Base-by-base conservation (phyloP, 345 rosid genomes). In the Citrus reticulata region DNA sequence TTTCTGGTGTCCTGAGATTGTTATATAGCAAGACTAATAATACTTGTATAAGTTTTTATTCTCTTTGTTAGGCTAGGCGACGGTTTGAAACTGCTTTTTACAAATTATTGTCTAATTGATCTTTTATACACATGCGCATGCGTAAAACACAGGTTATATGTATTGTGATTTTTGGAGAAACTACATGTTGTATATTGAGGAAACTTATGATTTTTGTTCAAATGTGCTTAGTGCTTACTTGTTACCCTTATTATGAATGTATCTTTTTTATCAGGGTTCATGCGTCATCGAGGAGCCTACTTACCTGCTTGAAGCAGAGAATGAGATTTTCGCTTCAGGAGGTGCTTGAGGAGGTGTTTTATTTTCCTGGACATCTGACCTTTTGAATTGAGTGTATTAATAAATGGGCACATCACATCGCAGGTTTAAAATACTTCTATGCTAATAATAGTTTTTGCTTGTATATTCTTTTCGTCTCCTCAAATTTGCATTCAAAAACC, bases 361-460 rank as follows among this genome's bases (percentile, higher is more conserved):
- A 67, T 79, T 74, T 72, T 30, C 58, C 10, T 73, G 27, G 68
- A 73, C 76, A 55, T 79, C 78, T 57, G 75, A 65, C 51, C 42
- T 82, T 82, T 64, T 81, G 79, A 76, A 62, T 79, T 79, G 65
- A 86, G 65, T 70, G 74, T 51, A 5, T 9, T 74, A 80, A 46
- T 72, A 68, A 55, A 95, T 90, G 94, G 91, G 87, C 62, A 84
- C 80, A 30, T 62, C 78, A 73, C 90, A 88, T 82, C 94, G 93
- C 86, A 95, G 98, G 98, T 93, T 49, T 72, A 80, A 32, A 64
- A 72, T 9, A 27, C 14, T 72, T 76, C 7, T 13, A 25, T 13
- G 20, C 24, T 72, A 4, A 57, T 39, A 25, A 40, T 74, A 14
- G 32, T 17, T 40, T 77, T 70, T 61, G 17, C 29, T 29, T 29